Percentiles rank a stretch among this genome's conserved stretches.
phyloP scores from a whole-genome alignment of 768 basidiomycete genomes.

The Boletus insuetus region DNA sequence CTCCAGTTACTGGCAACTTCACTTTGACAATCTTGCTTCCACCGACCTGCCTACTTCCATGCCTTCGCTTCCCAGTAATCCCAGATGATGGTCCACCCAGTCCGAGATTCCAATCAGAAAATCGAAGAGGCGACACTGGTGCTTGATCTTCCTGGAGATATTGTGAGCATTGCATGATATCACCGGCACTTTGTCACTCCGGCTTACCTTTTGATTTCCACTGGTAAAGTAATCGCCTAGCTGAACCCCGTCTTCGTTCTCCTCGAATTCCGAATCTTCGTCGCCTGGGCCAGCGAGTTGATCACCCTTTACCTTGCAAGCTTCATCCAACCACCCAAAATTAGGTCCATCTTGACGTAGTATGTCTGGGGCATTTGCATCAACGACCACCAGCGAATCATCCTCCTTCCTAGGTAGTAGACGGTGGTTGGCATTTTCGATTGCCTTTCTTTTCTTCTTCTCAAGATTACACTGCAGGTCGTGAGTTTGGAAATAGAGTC shows the following conservation, averaged over 20 bases:
- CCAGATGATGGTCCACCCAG: slow-evolving; percentile 6
- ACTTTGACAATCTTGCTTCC: slow-evolving; percentile 25
- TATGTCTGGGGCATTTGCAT: slow-evolving; percentile 24
- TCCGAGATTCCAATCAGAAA: slow-evolving; percentile 25
- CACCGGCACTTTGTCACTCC: neutral
- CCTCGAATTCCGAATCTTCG: slow-evolving; percentile 12
- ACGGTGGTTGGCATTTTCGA: slow-evolving; percentile 12
- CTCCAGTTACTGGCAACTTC: slow-evolving; percentile 8
- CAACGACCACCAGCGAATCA: slow-evolving; percentile 30
- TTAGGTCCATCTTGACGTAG: slow-evolving; percentile 12
- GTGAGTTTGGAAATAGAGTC: neutral
- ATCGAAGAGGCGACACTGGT: slow-evolving; percentile 5
- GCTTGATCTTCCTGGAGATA: slow-evolving; percentile 1
- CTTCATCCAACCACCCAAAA: slow-evolving; percentile 28
- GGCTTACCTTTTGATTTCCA: slow-evolving; percentile 10
- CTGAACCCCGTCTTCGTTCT: slow-evolving; percentile 20
- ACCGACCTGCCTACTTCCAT: slow-evolving; percentile 8
- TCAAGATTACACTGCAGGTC: slow-evolving; percentile 18
- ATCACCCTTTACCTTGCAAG: slow-evolving; percentile 29
- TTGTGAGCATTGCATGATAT: slow-evolving; percentile 1
- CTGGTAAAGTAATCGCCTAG: neutral
- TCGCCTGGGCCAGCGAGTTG: slow-evolving; percentile 14
- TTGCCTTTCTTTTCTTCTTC: slow-evolving; percentile 27
- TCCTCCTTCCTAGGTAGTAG: slow-evolving; percentile 19
- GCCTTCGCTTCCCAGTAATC: slow-evolving; percentile 9